Base-by-base conservation (phyloP, 2,329 filamentous ascomycete genomes). In the Cladosporium colombiae region DNA sequence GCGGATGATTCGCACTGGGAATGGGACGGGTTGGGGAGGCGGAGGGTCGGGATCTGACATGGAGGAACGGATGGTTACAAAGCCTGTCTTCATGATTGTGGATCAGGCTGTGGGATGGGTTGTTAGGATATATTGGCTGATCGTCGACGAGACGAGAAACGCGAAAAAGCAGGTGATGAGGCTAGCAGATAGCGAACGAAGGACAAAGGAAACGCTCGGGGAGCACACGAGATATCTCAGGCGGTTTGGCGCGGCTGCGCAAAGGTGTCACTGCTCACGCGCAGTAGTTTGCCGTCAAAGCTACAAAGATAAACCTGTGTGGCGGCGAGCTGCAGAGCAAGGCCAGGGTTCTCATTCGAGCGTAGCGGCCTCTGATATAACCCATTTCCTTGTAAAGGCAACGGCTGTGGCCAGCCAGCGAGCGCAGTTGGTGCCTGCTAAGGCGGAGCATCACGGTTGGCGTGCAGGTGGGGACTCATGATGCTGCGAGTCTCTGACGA, bases 11-110 rank as follows among this genome's bases (percentile, higher is more conserved):
- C 62, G 33, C 16, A 64, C 53, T 18, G 62, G 37, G 55, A 64
- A 58, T 16, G 62, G 62, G 16, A 29, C 13, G 3, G 62, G 55
- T 21, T 59, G 37, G 2, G 37, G 37, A 31, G 50, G 25, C 25
- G 61, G 61, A 16, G 62, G 62, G 37, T 64, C 62, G 14, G 60
- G 60, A 27, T 63, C 60, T 29, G 60, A 25, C 33, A 63, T 29
- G 25, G 21, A 35, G 35, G 60, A 35, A 5, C 60, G 49, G n/a
- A 63, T 29, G 16, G 60, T 63, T 16, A 55, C 49, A 35, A 63
- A 55, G 60, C 60, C 60, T 23, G 58, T 52, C 58, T 63, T 63
- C 60, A 63, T 63, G 50, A 29, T 44, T 23, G 44, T n/a, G 29
- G 21, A 31, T 50, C 10, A 37, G 53, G 29, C 31, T 57, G 7